These are phyloP conservation scores for Hepatocystis sp. DNA, from an alignment of 169 alveolate genomes.

Conservation along the genomic window DNA sequence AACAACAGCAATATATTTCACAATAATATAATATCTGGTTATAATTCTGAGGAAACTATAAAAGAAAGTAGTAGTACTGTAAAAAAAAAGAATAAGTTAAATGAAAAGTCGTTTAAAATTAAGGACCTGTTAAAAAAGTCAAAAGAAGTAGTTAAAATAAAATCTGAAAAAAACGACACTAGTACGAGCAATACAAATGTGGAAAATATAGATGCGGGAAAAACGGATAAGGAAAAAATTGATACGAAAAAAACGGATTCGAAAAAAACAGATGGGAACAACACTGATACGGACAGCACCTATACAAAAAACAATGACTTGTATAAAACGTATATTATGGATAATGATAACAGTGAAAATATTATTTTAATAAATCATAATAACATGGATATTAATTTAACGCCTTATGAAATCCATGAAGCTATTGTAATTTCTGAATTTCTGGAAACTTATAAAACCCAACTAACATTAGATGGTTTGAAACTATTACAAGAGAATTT, in stretches of 20 bases:
- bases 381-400: conserved; percentile 61
- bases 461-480: conserved; percentile 70
- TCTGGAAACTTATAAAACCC: conserved; percentile 71
- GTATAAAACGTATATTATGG: no score
- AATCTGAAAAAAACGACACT: no score
- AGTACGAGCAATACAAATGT: conserved; percentile 2
- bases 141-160: conserved; percentile 8
- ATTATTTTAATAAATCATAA: conserved; percentile 51
- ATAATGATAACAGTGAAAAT: conserved; percentile 57
- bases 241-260: no score
- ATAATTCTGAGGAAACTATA: conserved; percentile 16
- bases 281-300: no score
- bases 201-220: no score
- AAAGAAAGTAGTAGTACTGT: not conserved
- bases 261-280: no score
- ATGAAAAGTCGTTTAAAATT: conserved; percentile 7
- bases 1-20: no score
- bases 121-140: conserved; percentile 16
- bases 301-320: no score
- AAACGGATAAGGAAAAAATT: conserved; percentile 59
- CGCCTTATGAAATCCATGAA: conserved; percentile 75
- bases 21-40: not conserved
- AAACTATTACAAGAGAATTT: conserved; percentile 45
- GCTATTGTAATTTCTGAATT: conserved; percentile 66
- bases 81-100: not conserved